Evolutionary conservation across 2,329 filamentous ascomycete genomes (phyloP), one percentile per base, ranked within the genome.

Genomic region (Bipolaris victoriae): DNA sequence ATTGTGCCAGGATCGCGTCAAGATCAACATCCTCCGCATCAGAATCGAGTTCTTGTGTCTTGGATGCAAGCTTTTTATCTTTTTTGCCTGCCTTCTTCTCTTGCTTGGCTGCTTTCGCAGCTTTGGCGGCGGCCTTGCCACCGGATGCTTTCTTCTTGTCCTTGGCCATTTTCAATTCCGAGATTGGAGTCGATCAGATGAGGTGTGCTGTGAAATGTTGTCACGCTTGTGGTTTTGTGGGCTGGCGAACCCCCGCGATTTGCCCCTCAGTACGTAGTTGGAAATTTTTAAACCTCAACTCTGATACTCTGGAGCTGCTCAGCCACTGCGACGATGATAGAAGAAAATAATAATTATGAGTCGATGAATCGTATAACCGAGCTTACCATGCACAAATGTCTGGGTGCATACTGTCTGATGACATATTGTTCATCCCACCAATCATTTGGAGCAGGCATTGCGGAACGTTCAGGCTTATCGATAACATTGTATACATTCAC

Each of bases 11-110:
- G 43, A 99, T 93, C 44, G 89, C 88, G 73, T 99, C 95, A 36
- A 99, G 85, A 77, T 98, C 95, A 13, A 95, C 88, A 68, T 97
- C 93, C 75, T 98, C 94, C 46, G 85, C 91, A 74, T 97, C 94
- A 72, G 91, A 94, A 75, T 93, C 93, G 26, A 90, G 89, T 75
- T 91, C 81, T 65, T 90, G 86, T 13, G 82, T 81, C 76, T 90
- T 90, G 49, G 76, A 80, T 68, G 93, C 92, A 68, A 85, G 82
- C 77, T 92, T 96, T 76, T 96, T 96, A 70, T 95, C 92, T 57
- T 84, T 85, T 65, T 86, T 81, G 29, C 81, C 80, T 26, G 89
- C 89, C 75, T 97, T 97, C 77, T 90, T 95, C 72, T 90, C 89
- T 76, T 95, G 90, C 79, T 96, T 96, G n/a, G 82, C 82, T 4